Evolutionary conservation across 2,329 filamentous ascomycete genomes (phyloP).

Genomic region (Colletotrichum echinochloae): DNA sequence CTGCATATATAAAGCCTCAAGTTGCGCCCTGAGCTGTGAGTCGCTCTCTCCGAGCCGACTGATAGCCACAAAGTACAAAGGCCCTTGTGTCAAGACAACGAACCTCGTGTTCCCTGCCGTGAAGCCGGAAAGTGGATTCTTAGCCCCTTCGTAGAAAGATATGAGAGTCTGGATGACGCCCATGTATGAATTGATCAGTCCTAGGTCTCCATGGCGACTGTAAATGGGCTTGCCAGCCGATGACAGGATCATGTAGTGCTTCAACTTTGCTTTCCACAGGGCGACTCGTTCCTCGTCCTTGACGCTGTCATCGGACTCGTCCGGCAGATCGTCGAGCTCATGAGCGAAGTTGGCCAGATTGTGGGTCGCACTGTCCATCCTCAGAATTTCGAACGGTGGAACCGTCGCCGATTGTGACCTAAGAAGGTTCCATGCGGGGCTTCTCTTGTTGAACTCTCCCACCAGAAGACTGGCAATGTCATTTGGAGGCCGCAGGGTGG

Average conservation of each 20-base stretch:
- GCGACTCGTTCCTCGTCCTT: constrained; percentile 71
- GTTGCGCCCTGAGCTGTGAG: constrained; percentile 83
- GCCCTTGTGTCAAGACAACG: constrained; percentile 85
- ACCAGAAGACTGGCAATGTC: constrained; percentile 87
- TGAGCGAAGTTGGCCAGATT: constrained; percentile 74
- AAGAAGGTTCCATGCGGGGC: constrained; percentile 76
- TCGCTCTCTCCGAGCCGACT: constrained; percentile 95
- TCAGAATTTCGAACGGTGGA: constrained; percentile 70
- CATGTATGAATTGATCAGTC: constrained; percentile 91
- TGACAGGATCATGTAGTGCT: constrained; percentile 97
- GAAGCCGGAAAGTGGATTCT: constrained; percentile 84
- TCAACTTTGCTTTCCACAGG: constrained; percentile 91
- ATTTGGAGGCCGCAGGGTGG: constrained; percentile 70
- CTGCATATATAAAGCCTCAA: constrained; percentile 97
- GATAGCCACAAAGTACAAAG: constrained; percentile 93
- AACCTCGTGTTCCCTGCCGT: constrained; percentile 89
- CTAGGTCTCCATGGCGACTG: constrained; percentile 91
- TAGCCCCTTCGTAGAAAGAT: constrained; percentile 89
- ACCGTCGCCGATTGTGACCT: constrained; percentile 70
- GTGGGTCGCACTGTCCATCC: constrained; percentile 56
- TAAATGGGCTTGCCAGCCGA: constrained; percentile 98
- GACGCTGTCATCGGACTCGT: constrained; percentile 57
- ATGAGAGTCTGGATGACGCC: constrained; percentile 98
- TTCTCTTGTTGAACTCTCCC: constrained; percentile 75
- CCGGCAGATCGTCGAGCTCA: constrained; percentile 83